Percentiles rank a stretch among this genome's conserved stretches.
Conservation (phyloP, 768 basidiomycete genomes). For the Phaffia australis region DNA sequence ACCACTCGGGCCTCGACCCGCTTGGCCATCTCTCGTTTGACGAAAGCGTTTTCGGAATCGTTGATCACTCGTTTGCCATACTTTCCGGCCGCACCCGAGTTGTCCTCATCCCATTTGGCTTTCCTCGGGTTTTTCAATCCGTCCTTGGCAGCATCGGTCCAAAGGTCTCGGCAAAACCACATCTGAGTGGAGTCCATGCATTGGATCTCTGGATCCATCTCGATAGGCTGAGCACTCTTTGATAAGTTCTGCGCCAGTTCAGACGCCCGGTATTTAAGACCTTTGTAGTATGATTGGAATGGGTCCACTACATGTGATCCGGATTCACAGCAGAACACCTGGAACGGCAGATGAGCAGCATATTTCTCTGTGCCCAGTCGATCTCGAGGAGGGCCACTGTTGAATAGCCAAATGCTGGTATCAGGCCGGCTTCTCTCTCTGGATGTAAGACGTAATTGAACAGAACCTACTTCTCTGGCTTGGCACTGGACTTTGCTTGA, state of each 20-base stretch:
- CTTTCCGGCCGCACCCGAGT: neutral
- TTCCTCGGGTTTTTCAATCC: slow-evolving; percentile 39
- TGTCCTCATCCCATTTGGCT: slow-evolving; percentile 25
- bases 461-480: slow-evolving; percentile 51
- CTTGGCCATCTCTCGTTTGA: neutral
- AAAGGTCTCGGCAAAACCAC: slow-evolving; percentile 95
- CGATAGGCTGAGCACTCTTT: slow-evolving; percentile 46
- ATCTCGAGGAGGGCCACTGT: slow-evolving; percentile 75
- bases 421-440: neutral
- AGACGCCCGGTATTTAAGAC: slow-evolving; percentile 73
- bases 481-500: slow-evolving; percentile 86
- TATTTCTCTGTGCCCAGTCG: slow-evolving; percentile 68
- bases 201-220: slow-evolving; percentile 63
- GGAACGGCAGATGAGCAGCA: slow-evolving; percentile 86
- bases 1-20: neutral
- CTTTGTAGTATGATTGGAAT: slow-evolving; percentile 85
- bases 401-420: neutral
- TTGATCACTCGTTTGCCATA: neutral
- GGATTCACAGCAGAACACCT: slow-evolving; percentile 97
- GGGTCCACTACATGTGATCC: slow-evolving; percentile 97
- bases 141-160: slow-evolving; percentile 76
- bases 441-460: neutral
- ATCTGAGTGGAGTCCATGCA: slow-evolving; percentile 95
- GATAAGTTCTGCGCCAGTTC: slow-evolving; percentile 65
- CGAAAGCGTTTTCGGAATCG: no score